phyloP scores from a whole-genome alignment of 768 basidiomycete genomes.

The Arthromyces matolae region DNA sequence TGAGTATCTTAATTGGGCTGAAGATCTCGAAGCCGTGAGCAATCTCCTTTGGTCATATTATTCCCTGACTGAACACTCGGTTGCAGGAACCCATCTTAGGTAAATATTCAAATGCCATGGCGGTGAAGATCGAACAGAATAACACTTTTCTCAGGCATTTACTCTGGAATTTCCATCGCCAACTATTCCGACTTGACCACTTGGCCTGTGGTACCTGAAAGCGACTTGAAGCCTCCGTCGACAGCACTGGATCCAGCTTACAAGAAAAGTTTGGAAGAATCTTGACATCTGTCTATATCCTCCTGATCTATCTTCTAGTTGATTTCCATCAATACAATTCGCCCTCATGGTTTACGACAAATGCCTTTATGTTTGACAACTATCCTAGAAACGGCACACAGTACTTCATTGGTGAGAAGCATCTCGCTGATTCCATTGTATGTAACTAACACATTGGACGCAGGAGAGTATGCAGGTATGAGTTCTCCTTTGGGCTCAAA shows the following conservation, averaged over 20 bases:
- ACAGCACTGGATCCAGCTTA: constrained; percentile 43
- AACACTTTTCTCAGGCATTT: constrained; percentile 18
- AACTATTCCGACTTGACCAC: constrained; percentile 36
- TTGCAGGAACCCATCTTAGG: constrained; percentile 31
- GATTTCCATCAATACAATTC: constrained; percentile 54
- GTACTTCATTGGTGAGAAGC: constrained; percentile 43
- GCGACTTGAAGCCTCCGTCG: constrained; percentile 34
- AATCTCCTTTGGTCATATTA: not conserved
- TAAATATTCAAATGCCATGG: too few species aligned
- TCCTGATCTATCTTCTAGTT: constrained; percentile 25
- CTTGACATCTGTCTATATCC: not conserved
- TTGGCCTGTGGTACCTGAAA: constrained; percentile 33
- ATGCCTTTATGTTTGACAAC: constrained; percentile 48
- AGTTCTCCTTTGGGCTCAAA: constrained; percentile 31
- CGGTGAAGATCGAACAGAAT: constrained; percentile 1
- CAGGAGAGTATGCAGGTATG: constrained; percentile 48
- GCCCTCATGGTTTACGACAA: constrained; percentile 41
- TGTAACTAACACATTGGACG: not conserved
- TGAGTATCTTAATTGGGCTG: constrained; percentile 40
- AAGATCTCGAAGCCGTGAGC: constrained; percentile 34
- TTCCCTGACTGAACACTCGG: not conserved
- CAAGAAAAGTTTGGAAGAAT: constrained; percentile 22
- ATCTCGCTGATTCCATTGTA: not conserved
- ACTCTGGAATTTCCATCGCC: constrained; percentile 24
- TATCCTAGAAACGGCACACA: constrained; percentile 51